Evolutionary conservation across 306 rosid species (phyloP).

Genomic region (Prunus armeniaca): DNA sequence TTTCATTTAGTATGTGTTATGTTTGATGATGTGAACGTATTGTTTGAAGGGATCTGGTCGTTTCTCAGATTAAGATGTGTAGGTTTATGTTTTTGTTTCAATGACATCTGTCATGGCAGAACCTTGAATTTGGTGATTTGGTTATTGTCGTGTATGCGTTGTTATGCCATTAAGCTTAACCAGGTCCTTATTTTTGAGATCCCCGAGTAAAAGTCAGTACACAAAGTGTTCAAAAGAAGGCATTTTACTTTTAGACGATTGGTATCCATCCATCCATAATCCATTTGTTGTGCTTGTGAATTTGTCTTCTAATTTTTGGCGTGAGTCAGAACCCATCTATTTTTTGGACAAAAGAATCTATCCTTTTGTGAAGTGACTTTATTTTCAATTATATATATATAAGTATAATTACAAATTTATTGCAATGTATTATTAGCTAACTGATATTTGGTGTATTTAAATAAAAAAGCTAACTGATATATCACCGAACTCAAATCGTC

Average conservation of each 20-base stretch:
- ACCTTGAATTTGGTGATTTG: background rate
- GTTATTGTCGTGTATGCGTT: background rate
- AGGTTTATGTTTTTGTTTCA: background rate
- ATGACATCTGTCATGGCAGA: background rate
- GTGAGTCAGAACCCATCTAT: too few relatives aligned
- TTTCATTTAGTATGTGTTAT: background rate
- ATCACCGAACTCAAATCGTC: too few relatives aligned
- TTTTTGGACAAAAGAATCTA: background rate
- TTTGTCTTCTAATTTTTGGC: background rate
- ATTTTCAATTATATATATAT: too few relatives aligned
- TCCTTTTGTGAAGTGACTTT: background rate
- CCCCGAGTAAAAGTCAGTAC: background rate
- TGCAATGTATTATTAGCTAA: too few relatives aligned
- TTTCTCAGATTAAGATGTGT: background rate
- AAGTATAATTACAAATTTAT: background rate
- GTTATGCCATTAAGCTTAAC: background rate
- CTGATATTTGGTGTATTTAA: too few relatives aligned
- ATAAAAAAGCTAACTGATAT: too few relatives aligned
- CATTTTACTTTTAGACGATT: slow-evolving; percentile 1
- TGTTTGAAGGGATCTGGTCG: background rate
- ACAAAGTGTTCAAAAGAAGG: background rate
- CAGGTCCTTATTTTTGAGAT: too few relatives aligned
- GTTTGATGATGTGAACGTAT: background rate
- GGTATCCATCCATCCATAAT: background rate
- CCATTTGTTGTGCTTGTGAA: too few relatives aligned